Evolutionary conservation across 352 stramenopile species (phyloP), one percentile per base, ranked within the genome.

Genomic region (Globisporangium polare): DNA sequence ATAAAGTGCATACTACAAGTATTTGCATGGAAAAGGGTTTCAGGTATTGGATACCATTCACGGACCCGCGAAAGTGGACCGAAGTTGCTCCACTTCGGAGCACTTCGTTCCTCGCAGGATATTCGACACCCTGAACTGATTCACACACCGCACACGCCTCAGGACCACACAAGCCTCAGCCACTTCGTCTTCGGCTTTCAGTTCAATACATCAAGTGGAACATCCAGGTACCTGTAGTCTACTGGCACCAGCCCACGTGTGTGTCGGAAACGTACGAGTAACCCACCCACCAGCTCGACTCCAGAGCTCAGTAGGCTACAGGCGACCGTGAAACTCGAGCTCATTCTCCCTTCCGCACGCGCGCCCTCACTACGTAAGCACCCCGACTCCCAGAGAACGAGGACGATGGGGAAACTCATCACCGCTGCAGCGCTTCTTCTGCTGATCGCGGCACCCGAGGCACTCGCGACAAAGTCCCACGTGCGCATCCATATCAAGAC

Each of bases 401-500:
- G 53, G 54, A 4, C 24, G 18, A 20, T 60, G 13, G 27, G 42
- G 1, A 53, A 60, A 24, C 27, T 53, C 54, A 52, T 18, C n/a
- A 42, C 27, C 12, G 17, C 20, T 3, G 45, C 45, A 4, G 18
- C 41, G 27, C 42, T 60, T 10, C 9, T 53, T 10, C 17, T 60
- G 41, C 27, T 60, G 2, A 27, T 26, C 17, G n/a, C 54, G 0
- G 27, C 18, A 20, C 5, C 41, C 8, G 7, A 17, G 7, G 24
- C n/a, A 9, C 27, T 52, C 41, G 18, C 20, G 2, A 15, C 54
- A 24, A 31, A 27, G 15, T 31, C 54, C 8, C 54, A 52, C 4
- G 18, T 60, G 1, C 42, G 27, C 54, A 41, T 60, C 9, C 54
- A n/a, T 27, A 35, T 60, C 54, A 50, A 42, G 12, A 49, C 5